Base-by-base conservation (phyloP, 1,139 yeast genomes). In the Pichia sp. region DNA sequence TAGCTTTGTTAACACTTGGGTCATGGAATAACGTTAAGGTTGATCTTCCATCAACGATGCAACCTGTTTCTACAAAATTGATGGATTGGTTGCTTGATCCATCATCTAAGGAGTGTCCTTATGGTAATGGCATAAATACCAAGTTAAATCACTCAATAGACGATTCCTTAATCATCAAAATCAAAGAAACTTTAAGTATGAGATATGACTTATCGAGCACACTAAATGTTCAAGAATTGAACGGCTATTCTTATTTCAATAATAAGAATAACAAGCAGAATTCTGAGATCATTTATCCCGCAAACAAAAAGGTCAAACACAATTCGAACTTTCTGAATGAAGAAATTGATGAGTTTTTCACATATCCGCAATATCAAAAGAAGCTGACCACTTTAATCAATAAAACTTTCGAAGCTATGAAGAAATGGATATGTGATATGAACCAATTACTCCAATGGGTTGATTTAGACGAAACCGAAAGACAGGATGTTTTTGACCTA, bases 401-500 rank as follows among this genome's bases (percentile, higher is more conserved):
- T 35, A 42, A 44, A 5, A 45, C 55, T 28, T 48, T 51, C 40
- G 40, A 46, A 6, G 49, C 49, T 16, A 42, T 77, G 27, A 64
- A 67, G 39, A 48, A 56, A 0, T 61, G 66, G 28, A 55, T 60
- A n/a, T 50, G 53, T 1, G 50, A 57, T 3, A 61, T 64, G 10
- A 54, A 58, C 4, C 48, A 51, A 3, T 49, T 57, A 4, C 48
- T 79, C 3, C 60, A 64, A 1, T 53, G 56, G 1, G 58, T 68
- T 5, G 67, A 78, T 49, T 43, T 57, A 3, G 58, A 60, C 29
- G 82, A 80, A 50, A 72, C 82, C 0, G 55, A 63, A 31, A 63
- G 79, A 42, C 86, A 81, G 52, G 53, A 64, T 5, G 56, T 62
- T 11, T 64, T 74, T 37, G 92, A 83, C 57, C 59, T 57, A 1